Conservation (phyloP, 164 flowering plant genomes). For the Kalanchoe fedtschenkoi region DNA sequence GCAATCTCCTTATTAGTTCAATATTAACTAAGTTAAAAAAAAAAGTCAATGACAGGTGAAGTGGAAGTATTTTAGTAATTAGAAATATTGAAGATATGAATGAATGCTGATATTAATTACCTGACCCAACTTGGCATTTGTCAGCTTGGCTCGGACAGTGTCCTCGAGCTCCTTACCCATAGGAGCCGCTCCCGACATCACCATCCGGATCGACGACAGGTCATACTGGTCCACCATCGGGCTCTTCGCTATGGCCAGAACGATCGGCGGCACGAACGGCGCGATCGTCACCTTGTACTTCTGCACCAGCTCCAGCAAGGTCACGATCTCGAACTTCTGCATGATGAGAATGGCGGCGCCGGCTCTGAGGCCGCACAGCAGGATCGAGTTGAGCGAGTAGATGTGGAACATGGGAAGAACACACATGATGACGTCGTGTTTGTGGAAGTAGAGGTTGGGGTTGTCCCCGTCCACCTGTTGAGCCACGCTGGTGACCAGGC, state of each 20-base stretch:
- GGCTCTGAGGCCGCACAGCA: slow-evolving; percentile 59
- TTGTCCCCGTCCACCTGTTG: slow-evolving; percentile 96
- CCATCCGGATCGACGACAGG: slow-evolving; percentile 53
- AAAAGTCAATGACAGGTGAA: no score
- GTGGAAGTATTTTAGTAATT: no score
- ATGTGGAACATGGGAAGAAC: slow-evolving; percentile 79
- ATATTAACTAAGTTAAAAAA: no score
- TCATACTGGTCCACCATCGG: slow-evolving; percentile 51
- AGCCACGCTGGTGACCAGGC: slow-evolving; percentile 71
- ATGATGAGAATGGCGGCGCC: slow-evolving; percentile 79
- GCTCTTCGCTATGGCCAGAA: slow-evolving; percentile 61
- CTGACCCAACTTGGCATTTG: slow-evolving; percentile 84
- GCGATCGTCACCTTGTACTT: slow-evolving; percentile 58
- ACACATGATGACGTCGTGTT: slow-evolving; percentile 69
- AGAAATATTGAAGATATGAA: no score
- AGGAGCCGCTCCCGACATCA: slow-evolving; percentile 82
- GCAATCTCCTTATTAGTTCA: no score
- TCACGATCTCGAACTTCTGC: slow-evolving; percentile 59
- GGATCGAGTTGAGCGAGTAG: slow-evolving; percentile 63
- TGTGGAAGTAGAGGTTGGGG: slow-evolving; percentile 51
- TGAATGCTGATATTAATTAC: no score
- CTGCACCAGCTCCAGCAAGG: slow-evolving; percentile 50
- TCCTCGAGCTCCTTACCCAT: slow-evolving; percentile 92
- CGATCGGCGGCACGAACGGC: slow-evolving; percentile 90
- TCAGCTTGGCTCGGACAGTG: slow-evolving; percentile 50